phyloP scores from a whole-genome alignment of 2,329 filamentous ascomycete species.

The Aureobasidium sp. region DNA sequence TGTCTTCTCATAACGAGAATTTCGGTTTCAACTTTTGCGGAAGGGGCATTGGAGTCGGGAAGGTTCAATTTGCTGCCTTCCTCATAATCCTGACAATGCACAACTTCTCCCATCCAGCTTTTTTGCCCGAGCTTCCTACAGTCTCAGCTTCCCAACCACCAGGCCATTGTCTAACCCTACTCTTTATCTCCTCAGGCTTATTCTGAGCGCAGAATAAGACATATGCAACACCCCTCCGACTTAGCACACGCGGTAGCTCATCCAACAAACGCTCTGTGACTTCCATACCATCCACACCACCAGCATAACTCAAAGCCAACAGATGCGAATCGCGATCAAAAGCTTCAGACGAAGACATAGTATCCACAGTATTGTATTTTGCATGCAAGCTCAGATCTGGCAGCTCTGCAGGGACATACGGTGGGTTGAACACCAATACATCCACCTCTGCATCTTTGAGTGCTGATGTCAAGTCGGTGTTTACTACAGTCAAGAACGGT shows the following conservation, averaged over 20 bases:
- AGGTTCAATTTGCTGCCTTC: not conserved
- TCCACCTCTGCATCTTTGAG: constrained; percentile 72
- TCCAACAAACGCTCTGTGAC: constrained; percentile 84
- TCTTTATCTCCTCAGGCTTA: constrained; percentile 78
- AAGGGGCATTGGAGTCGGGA: no score
- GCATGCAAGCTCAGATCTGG: constrained; percentile 45
- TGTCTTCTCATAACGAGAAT: no score
- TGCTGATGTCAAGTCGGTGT: constrained; percentile 74
- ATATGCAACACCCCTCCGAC: constrained; percentile 81
- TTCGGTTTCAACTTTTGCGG: no score
- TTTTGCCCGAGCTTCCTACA: constrained; percentile 84
- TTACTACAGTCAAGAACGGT: constrained; percentile 71
- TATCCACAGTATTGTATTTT: constrained; percentile 27
- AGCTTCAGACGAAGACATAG: constrained; percentile 25
- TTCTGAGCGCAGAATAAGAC: constrained; percentile 93
- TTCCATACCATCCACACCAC: constrained; percentile 93
- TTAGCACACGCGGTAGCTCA: constrained; percentile 71
- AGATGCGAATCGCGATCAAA: constrained; percentile 89
- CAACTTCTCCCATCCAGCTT: constrained; percentile 95
- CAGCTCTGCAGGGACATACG: constrained; percentile 77
- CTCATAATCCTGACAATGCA: constrained; percentile 78
- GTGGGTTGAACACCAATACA: constrained; percentile 95
- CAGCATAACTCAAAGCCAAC: constrained; percentile 88
- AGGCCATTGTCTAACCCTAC: constrained; percentile 65
- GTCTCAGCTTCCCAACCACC: constrained; percentile 76